Conservation (phyloP, 345 rosid species). For the Acer yangbiense region DNA sequence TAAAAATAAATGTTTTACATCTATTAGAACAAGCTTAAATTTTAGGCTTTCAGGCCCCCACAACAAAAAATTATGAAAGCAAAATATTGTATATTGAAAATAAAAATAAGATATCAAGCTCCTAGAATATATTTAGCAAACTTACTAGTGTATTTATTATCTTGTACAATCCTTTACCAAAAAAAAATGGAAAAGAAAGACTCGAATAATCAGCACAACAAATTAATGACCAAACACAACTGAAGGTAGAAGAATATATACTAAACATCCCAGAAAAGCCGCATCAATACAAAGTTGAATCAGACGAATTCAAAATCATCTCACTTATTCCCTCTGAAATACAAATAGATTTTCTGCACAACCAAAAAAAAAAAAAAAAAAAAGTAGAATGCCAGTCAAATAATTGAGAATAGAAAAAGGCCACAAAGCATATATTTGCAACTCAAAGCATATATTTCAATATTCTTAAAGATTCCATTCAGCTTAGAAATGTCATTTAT, state of each 20-base stretch:
- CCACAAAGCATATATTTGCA: not conserved
- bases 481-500: not conserved
- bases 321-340: conserved; percentile 81
- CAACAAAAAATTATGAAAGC: not conserved
- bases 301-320: conserved; percentile 9
- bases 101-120: not conserved
- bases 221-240: not conserved
- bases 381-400: not conserved
- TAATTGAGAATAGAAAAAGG: not conserved
- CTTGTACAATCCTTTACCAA: conserved; percentile 7
- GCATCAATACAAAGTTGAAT: conserved; percentile 4
- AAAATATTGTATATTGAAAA: not conserved
- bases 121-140: conserved; percentile 6
- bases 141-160: not conserved
- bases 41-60: no score
- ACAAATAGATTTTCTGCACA: conserved; percentile 83
- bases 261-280: not conserved
- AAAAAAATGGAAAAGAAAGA: not conserved
- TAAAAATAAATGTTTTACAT: no score
- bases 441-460: not conserved
- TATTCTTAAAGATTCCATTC: not conserved
- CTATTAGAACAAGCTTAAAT: no score
- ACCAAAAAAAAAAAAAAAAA: not conserved
- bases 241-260: conserved; percentile 12
- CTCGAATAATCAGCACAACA: not conserved